Percentiles rank a stretch among this genome's conserved stretches.
phyloP scores from a whole-genome alignment of 1,139 yeast genomes.

The Keqinozyma sinolaborantium region DNA sequence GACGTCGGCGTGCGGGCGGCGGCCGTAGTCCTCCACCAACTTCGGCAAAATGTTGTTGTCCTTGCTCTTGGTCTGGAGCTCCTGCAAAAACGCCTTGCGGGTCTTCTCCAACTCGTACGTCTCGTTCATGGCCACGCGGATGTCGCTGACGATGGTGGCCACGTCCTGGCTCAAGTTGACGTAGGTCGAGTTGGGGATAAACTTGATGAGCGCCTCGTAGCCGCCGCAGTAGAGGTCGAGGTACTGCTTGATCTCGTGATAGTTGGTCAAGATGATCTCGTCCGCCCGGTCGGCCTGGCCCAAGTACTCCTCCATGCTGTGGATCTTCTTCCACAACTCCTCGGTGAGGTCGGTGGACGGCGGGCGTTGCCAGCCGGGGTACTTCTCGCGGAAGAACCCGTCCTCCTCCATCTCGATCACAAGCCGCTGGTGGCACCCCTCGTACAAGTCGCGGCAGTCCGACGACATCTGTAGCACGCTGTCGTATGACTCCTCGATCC shows the following conservation, averaged over 20 bases:
- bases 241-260: constrained; percentile 36
- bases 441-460: constrained; percentile 34
- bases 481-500: constrained; percentile 38
- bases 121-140: constrained; percentile 35
- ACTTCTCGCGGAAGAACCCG: constrained; percentile 44
- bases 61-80: constrained; percentile 41
- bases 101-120: constrained; percentile 22
- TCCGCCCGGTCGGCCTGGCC: constrained; percentile 65
- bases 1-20: constrained; percentile 16
- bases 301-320: constrained; percentile 47
- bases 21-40: constrained; percentile 44
- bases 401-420: constrained; percentile 57
- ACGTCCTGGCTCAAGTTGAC: constrained; percentile 39
- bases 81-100: constrained; percentile 37
- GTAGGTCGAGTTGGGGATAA: constrained; percentile 49
- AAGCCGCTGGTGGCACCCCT: constrained; percentile 47
- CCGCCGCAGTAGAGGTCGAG: constrained; percentile 46
- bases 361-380: constrained; percentile 48
- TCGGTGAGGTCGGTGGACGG: constrained; percentile 36
- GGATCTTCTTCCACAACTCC: constrained; percentile 34
- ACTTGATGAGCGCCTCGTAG: constrained; percentile 33
- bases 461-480: constrained; percentile 43
- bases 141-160: constrained; percentile 31
- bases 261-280: constrained; percentile 40
- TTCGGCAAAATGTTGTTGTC: constrained; percentile 51